Conservation (phyloP, 2,329 filamentous ascomycete species). For the Plectosphaerella plurivora region DNA sequence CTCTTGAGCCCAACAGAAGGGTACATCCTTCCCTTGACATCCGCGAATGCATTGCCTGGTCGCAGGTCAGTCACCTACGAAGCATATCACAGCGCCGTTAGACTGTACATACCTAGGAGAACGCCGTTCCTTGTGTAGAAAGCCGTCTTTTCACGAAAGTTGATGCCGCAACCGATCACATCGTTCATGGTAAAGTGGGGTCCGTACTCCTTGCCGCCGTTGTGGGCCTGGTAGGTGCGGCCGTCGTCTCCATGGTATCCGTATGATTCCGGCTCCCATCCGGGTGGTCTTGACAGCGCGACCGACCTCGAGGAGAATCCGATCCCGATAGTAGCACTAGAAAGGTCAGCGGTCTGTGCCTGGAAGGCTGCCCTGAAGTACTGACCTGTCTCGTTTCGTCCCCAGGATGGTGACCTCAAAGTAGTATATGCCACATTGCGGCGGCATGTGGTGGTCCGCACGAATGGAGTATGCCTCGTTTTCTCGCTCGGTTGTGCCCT, state of each 20-base stretch:
- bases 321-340: constrained; percentile 56
- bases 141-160: constrained; percentile 59
- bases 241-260: constrained; percentile 68
- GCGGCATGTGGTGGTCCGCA: constrained; percentile 80
- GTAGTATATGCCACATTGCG: constrained; percentile 91
- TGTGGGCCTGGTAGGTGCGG: constrained; percentile 53
- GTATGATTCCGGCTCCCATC: constrained; percentile 66
- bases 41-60: constrained; percentile 65
- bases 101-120: constrained; percentile 41
- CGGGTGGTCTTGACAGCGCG: constrained; percentile 51
- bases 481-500: constrained; percentile 46
- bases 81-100: neutral
- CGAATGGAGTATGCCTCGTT: constrained; percentile 80
- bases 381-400: constrained; percentile 52
- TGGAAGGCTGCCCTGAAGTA: constrained; percentile 12
- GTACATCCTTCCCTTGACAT: constrained; percentile 63
- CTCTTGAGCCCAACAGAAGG: constrained; percentile 63
- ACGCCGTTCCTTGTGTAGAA: constrained; percentile 66
- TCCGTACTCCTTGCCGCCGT: constrained; percentile 52
- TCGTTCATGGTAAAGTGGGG: constrained; percentile 52
- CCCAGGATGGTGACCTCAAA: constrained; percentile 64
- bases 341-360: neutral
- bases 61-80: constrained; percentile 16
- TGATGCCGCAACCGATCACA: constrained; percentile 61
- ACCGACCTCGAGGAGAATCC: constrained; percentile 55